Evolutionary conservation across 2,329 filamentous ascomycete species (phyloP).

Genomic region (Claviceps purpurea): DNA sequence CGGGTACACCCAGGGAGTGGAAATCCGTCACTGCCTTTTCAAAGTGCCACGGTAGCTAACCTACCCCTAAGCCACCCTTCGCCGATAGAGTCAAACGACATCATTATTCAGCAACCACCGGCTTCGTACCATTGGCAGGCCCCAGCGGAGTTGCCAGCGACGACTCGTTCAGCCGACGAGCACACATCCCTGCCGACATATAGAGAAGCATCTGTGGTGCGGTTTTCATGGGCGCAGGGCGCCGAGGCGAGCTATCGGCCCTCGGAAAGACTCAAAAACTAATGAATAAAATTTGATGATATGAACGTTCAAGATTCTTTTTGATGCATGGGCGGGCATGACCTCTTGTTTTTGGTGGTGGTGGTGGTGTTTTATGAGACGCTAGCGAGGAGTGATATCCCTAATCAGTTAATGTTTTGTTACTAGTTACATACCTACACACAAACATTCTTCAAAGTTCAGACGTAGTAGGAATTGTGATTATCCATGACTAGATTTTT

Average conservation of each 20-base stretch:
- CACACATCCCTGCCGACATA: constrained; percentile 20
- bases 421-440: too few relatives aligned
- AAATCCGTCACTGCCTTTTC: neutral
- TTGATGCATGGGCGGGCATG: too few relatives aligned
- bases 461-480: too few relatives aligned
- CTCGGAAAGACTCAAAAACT: constrained; percentile 6
- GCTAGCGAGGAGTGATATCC: neutral
- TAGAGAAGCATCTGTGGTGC: constrained; percentile 13
- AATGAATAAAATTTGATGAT: neutral
- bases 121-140: constrained; percentile 1
- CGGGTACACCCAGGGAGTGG: neutral
- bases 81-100: neutral
- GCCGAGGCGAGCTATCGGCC: constrained; percentile 16
- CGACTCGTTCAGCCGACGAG: constrained; percentile 11
- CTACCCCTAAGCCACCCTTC: neutral
- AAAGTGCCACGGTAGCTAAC: neutral
- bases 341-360: neutral
- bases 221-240: constrained; percentile 18
- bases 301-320: too few relatives aligned
- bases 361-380: neutral
- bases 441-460: too few relatives aligned
- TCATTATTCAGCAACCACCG: neutral
- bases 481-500: too few relatives aligned
- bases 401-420: neutral
- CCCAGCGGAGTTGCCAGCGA: constrained; percentile 7